Evolutionary conservation across 306 rosid genomes (phyloP).

Genomic region (Cotoneaster glaucophyllus): DNA sequence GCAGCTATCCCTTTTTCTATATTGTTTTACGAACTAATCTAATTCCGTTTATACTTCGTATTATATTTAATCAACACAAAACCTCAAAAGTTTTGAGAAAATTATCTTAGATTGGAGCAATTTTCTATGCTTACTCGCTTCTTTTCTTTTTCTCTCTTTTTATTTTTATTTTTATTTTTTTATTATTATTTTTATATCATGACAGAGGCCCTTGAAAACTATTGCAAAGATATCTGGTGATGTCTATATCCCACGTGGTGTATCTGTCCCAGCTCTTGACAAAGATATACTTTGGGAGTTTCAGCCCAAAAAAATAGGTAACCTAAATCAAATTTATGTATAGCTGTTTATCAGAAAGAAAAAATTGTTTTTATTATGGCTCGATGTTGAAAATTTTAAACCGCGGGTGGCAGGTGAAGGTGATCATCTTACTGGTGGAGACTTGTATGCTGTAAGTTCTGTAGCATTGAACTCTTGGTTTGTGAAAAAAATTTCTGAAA

Average conservation of each 20-base stretch:
- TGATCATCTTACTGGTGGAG: conserved; percentile 88
- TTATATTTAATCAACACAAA: neutral
- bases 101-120: neutral
- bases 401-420: conserved; percentile 70
- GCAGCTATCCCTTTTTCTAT: conserved; percentile 1
- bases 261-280: conserved; percentile 96
- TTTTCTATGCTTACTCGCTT: neutral
- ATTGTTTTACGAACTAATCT: neutral
- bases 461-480: conserved; percentile 10
- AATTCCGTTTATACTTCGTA: neutral
- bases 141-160: neutral
- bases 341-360: neutral
- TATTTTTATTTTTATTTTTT: neutral
- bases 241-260: conserved; percentile 98
- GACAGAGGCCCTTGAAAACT: conserved; percentile 95
- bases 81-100: neutral
- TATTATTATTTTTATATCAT: neutral
- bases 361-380: neutral
- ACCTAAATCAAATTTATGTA: neutral
- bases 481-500: neutral
- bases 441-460: conserved; percentile 85
- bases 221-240: conserved; percentile 91
- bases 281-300: conserved; percentile 95
- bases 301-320: conserved; percentile 85
- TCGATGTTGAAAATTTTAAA: conserved; percentile 14